Percentiles rank a stretch among this genome's conserved stretches.
Evolutionary conservation across 768 basidiomycete genomes (phyloP).

Genomic region (Pleurotus tuber-regium): DNA sequence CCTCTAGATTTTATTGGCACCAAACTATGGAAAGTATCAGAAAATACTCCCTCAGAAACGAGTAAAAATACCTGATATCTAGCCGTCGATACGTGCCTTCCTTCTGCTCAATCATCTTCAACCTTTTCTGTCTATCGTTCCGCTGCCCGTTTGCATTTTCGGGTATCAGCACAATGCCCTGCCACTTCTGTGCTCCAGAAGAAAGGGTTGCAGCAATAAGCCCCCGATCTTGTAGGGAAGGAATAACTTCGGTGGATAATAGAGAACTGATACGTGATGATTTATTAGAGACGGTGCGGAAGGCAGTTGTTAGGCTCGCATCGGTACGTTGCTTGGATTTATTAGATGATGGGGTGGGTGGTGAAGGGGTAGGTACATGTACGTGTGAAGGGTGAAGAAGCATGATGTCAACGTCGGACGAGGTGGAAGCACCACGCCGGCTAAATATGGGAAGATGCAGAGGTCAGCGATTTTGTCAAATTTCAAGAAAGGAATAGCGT

Average conservation of each 20-base stretch:
- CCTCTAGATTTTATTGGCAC: conserved; percentile 48
- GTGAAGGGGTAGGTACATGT: conserved; percentile 35
- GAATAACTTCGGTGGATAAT: conserved; percentile 38
- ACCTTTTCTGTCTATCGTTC: conserved; percentile 21
- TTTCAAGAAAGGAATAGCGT: conserved; percentile 22
- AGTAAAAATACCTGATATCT: conserved; percentile 40
- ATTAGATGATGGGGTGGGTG: conserved; percentile 17
- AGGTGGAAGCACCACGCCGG: conserved; percentile 41
- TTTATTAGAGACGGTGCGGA: conserved; percentile 8
- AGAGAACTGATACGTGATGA: conserved; percentile 12
- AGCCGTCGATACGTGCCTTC: conserved; percentile 38
- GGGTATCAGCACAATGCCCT: conserved; percentile 52
- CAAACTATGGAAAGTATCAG: conserved; percentile 28
- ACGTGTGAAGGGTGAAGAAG: conserved; percentile 45
- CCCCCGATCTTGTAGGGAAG: conserved; percentile 40
- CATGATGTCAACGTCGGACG: conserved; percentile 39
- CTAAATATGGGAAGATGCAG: conserved; percentile 28
- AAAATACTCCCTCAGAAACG: conserved; percentile 12
- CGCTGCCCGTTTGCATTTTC: conserved; percentile 20
- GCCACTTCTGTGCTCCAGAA: conserved; percentile 38
- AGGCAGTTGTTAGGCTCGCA: conserved; percentile 5
- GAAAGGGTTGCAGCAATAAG: conserved; percentile 38
- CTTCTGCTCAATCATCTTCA: conserved; percentile 22
- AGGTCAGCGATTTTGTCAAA: too few relatives aligned
- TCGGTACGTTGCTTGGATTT: conserved; percentile 1